Evolutionary conservation across 257 asterid species (phyloP).

Genomic region (Forsythia viridissima): DNA sequence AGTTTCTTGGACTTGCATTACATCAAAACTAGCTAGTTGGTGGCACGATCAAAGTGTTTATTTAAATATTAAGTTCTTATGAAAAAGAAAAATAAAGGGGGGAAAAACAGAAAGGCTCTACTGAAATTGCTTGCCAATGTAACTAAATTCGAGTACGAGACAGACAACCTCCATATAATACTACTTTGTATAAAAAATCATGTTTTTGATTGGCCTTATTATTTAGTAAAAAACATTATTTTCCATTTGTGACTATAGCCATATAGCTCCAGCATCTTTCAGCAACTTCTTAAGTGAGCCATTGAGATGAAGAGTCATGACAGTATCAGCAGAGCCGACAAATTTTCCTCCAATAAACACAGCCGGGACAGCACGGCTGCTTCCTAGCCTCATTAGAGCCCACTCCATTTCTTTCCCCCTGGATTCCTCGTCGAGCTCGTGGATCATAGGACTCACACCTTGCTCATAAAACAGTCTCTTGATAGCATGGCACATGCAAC

Average conservation of each 20-base stretch:
- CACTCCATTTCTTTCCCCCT: slow-evolving; percentile 14
- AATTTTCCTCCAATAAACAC: slow-evolving; percentile 4
- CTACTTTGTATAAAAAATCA: background rate
- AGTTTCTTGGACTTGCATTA: background rate
- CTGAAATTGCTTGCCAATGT: background rate
- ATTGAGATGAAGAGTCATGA: slow-evolving; percentile 8
- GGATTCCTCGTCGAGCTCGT: background rate
- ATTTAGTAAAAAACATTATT: background rate
- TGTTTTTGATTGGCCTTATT: background rate
- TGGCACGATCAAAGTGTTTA: background rate
- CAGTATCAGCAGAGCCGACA: background rate
- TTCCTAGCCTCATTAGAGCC: slow-evolving; percentile 6
- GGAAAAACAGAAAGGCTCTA: background rate
- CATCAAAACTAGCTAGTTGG: background rate
- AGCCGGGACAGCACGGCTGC: slow-evolving; percentile 8
- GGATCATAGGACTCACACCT: slow-evolving; percentile 18
- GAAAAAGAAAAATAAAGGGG: background rate
- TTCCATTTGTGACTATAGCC: background rate
- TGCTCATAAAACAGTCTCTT: slow-evolving; percentile 20
- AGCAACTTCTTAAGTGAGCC: slow-evolving; percentile 7
- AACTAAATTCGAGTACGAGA: background rate
- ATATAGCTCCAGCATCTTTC: slow-evolving; percentile 1
- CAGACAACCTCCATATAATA: background rate
- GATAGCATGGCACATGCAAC: slow-evolving; percentile 28
- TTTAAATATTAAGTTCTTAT: background rate